Conservation (phyloP, 2,329 filamentous ascomycete genomes). For the Colletotrichum eremochloae region DNA sequence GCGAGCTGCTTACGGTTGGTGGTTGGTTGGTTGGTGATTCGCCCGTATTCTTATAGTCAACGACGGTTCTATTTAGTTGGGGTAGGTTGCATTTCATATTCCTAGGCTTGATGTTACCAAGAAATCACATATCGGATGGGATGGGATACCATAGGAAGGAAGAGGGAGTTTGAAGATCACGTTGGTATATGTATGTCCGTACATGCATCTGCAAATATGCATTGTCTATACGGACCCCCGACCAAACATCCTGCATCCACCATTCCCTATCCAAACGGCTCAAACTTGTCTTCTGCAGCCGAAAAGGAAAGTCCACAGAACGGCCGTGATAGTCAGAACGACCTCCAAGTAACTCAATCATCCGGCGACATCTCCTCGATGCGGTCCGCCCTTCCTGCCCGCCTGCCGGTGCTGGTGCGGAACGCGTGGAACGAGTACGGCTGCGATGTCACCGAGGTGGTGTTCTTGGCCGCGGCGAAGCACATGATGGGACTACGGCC, state of each 20-base stretch:
- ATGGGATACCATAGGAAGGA: neutral
- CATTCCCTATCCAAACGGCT: neutral
- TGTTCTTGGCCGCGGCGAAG: constrained; percentile 62
- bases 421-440: constrained; percentile 67
- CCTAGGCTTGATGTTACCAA: neutral
- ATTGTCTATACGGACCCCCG: constrained; percentile 14
- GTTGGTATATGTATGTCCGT: neutral
- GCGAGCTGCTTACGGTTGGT: neutral
- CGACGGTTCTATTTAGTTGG: neutral
- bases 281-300: neutral
- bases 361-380: constrained; percentile 6
- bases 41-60: neutral
- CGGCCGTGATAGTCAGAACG: neutral
- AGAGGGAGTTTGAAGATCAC: neutral
- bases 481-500: constrained; percentile 61
- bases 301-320: neutral
- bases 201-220: neutral
- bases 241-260: neutral
- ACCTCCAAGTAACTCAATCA: too few relatives aligned
- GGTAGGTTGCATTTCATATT: constrained; percentile 30
- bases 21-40: neutral
- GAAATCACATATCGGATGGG: neutral
- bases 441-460: constrained; percentile 63
- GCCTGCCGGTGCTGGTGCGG: constrained; percentile 60
- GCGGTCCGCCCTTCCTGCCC: constrained; percentile 14